phyloP scores from a whole-genome alignment of 371 early-diverging fungal species.

The Syncephalastrum racemosum region DNA sequence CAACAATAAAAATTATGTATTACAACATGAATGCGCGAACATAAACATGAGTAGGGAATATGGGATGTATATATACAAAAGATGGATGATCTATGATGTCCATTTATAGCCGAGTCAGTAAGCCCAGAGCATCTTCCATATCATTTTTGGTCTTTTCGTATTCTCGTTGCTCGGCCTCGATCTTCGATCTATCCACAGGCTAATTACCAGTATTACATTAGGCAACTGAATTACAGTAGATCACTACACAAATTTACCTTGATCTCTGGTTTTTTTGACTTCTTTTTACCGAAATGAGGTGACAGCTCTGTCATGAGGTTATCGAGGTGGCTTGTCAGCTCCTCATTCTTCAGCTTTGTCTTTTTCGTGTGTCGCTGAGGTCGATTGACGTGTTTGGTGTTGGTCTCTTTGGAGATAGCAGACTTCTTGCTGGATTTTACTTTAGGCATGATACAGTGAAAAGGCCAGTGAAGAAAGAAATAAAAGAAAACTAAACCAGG shows the following conservation, averaged over 20 bases:
- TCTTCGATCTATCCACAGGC: conserved; percentile 20
- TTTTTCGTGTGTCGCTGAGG: conserved; percentile 3
- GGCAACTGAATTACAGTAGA: background rate
- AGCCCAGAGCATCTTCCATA: conserved; percentile 43
- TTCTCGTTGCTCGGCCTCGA: conserved; percentile 28
- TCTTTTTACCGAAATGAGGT: conserved; percentile 27
- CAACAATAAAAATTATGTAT: too few relatives aligned
- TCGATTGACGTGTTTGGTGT: too few relatives aligned
- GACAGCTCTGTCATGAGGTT: conserved; percentile 34
- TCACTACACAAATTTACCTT: background rate
- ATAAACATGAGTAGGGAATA: too few relatives aligned
- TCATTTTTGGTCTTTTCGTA: conserved; percentile 48
- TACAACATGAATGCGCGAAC: too few relatives aligned
- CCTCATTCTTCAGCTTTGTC: conserved; percentile 18
- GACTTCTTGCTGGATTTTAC: too few relatives aligned
- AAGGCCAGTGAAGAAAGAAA: too few relatives aligned
- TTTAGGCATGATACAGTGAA: too few relatives aligned
- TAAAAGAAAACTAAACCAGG: too few relatives aligned
- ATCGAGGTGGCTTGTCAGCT: conserved; percentile 37
- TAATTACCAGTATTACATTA: background rate
- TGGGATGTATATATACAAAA: background rate
- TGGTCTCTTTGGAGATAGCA: too few relatives aligned
- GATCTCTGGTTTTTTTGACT: conserved; percentile 24
- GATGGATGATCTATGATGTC: background rate
- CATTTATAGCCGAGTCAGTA: conserved; percentile 35